Evolutionary conservation across 495 filamentous ascomycete species (phyloP).

Genomic region (Trichoderma orchidacearum): DNA sequence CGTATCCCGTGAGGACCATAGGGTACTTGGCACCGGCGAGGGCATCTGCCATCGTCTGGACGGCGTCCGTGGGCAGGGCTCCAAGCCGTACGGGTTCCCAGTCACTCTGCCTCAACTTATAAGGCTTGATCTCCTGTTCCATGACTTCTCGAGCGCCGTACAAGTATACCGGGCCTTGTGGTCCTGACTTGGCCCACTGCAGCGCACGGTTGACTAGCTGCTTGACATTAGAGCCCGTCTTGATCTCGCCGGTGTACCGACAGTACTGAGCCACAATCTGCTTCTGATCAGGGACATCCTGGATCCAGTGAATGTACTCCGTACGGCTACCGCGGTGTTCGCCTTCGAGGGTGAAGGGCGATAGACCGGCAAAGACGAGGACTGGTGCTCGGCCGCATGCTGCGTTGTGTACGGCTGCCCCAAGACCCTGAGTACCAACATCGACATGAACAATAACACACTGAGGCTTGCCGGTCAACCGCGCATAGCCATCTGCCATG

Average conservation of each 20-base stretch:
- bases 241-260: constrained; percentile 82
- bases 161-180: constrained; percentile 78
- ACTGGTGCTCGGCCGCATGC: constrained; percentile 76
- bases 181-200: constrained; percentile 71
- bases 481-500: constrained; percentile 92
- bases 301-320: constrained; percentile 97
- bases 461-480: constrained; percentile 72
- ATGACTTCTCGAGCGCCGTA: constrained; percentile 77
- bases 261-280: constrained; percentile 89
- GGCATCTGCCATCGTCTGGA: constrained; percentile 54
- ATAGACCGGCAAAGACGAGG: constrained; percentile 81
- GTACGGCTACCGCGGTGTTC: constrained; percentile 80
- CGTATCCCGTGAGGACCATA: constrained; percentile 72
- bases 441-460: constrained; percentile 94
- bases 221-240: constrained; percentile 85
- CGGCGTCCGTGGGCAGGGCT: constrained; percentile 53
- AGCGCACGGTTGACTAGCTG: constrained; percentile 88
- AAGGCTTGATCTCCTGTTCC: constrained; percentile 83
- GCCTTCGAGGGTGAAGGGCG: constrained; percentile 81
- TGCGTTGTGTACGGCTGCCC: constrained; percentile 86
- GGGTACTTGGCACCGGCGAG: constrained; percentile 63
- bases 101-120: constrained; percentile 52
- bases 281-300: constrained; percentile 91
- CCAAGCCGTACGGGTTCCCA: constrained; percentile 68
- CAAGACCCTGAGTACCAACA: constrained; percentile 82